These are phyloP conservation scores for Mesostigma viride DNA, from an alignment of 139 green algal genomes.

Conservation along the genomic window DNA sequence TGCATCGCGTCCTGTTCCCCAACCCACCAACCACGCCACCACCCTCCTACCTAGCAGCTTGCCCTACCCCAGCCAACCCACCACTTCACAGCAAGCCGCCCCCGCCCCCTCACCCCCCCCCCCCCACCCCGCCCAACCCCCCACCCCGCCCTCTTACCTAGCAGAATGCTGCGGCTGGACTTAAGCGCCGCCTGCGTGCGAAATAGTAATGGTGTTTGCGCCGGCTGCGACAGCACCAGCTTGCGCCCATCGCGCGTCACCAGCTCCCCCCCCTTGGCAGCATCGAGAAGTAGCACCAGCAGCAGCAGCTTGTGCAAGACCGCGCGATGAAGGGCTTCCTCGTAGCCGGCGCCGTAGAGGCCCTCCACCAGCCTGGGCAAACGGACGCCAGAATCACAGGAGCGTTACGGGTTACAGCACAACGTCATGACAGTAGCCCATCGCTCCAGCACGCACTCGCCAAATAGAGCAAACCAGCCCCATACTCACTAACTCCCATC, in stretches of 20 bases:
- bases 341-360: conserved; percentile 36
- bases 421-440: no score
- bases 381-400: no score
- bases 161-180: neutral
- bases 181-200: neutral
- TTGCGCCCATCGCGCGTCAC: no score
- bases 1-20: no score
- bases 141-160: neutral
- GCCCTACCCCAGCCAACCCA: no score
- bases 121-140: conserved; percentile 9
- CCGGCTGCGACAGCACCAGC: neutral
- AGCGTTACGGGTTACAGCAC: no score
- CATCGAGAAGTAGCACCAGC: conserved; percentile 65
- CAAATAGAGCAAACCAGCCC: no score
- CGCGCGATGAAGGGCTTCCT: conserved; percentile 41
- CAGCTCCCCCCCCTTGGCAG: neutral
- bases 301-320: conserved; percentile 67
- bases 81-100: neutral
- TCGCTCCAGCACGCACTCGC: no score
- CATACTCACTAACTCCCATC: no score
- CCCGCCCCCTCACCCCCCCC: conserved; percentile 28
- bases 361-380: conserved; percentile 13
- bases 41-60: no score
- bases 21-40: no score
- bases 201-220: no score